Evolutionary conservation across 2,329 filamentous ascomycete species (phyloP).

Genomic region (Claviceps pazoutovae): DNA sequence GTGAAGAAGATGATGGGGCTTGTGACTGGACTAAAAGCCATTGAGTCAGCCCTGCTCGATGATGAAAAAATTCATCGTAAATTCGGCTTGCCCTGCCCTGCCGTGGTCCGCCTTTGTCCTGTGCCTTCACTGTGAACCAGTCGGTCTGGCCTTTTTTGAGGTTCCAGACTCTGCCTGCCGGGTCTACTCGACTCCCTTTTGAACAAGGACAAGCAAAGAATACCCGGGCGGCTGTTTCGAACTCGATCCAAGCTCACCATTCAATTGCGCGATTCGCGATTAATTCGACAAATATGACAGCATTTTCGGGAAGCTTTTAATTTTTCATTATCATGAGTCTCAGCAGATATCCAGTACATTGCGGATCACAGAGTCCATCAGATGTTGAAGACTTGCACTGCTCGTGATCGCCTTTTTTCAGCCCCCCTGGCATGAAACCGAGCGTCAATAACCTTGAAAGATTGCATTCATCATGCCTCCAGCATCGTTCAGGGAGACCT

Average conservation of each 20-base stretch:
- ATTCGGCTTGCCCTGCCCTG: not conserved
- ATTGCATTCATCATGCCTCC: not conserved
- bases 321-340: not conserved
- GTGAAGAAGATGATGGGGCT: not conserved
- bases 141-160: not conserved
- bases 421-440: not conserved
- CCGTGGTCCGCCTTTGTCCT: not conserved
- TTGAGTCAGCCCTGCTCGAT: not conserved
- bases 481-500: not conserved
- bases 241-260: not conserved
- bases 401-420: not conserved
- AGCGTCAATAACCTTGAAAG: not conserved
- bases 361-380: not conserved
- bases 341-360: not conserved
- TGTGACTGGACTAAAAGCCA: not conserved
- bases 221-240: not conserved
- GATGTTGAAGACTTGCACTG: not conserved
- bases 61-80: not conserved
- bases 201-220: not conserved
- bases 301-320: not conserved
- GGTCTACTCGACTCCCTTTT: not conserved
- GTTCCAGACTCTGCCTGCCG: not conserved
- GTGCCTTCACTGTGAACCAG: not conserved
- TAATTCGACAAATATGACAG: not conserved
- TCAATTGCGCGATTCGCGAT: not conserved